Evolutionary conservation across 176 grass and related monocot species (phyloP).

Genomic region (bread wheat (Triticum aestivum)): IWGSC_CS_RefSeq_v2.1 NC_057814.1:228669017-228669516

Average conservation of each 20-base stretch:
- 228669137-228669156: conserved; percentile 23
- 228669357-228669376: too few species aligned
- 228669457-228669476: not conserved
- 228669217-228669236: not conserved
- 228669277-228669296: not conserved
- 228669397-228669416: not conserved
- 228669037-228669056: not conserved
- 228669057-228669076: not conserved
- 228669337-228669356: not conserved
- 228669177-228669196: not conserved
- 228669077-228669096: not conserved
- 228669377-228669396: too few species aligned
- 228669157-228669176: not conserved
- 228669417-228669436: not conserved
- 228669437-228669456: not conserved
- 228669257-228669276: not conserved
- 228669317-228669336: not conserved
- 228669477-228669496: not conserved
- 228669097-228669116: conserved; percentile 23
- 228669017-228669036: not conserved
- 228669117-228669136: conserved; percentile 9
- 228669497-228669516: conserved; percentile 12
- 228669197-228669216: not conserved
- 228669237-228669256: not conserved
- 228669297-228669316: not conserved